These are phyloP conservation scores for Irpex lacteus DNA, from an alignment of 1,284 basidiomycete species.

Conservation along the genomic window DNA sequence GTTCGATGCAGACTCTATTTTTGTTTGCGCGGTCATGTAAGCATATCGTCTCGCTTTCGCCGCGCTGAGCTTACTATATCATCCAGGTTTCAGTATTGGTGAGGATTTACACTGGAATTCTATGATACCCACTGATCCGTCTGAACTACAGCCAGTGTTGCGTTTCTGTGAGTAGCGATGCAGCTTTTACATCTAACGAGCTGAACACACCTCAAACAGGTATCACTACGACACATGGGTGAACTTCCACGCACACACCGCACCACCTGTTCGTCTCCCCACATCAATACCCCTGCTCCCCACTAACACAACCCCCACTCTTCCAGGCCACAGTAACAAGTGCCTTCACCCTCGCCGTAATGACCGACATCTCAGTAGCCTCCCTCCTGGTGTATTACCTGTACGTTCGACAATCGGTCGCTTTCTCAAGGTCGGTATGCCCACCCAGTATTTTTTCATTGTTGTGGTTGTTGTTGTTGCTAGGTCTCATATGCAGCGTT, in stretches of 20 bases:
- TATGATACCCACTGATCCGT: background rate
- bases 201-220: background rate
- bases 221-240: background rate
- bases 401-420: background rate
- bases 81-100: background rate
- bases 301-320: background rate
- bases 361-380: background rate
- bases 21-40: background rate
- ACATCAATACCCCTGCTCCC: background rate
- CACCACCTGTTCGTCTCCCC: background rate
- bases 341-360: conserved; percentile 2
- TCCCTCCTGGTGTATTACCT: conserved; percentile 6
- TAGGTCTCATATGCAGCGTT: background rate
- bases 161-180: background rate
- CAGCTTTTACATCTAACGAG: too few species aligned
- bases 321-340: conserved; percentile 2
- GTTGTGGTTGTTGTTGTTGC: background rate
- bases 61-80: background rate
- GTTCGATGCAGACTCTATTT: background rate
- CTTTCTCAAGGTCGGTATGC: conserved; percentile 1
- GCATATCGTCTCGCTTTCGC: background rate
- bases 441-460: background rate
- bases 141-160: background rate
- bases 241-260: background rate
- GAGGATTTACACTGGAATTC: background rate